phyloP scores from a whole-genome alignment of 108 stramenopile species.

The Fragilaria radians region DNA sequence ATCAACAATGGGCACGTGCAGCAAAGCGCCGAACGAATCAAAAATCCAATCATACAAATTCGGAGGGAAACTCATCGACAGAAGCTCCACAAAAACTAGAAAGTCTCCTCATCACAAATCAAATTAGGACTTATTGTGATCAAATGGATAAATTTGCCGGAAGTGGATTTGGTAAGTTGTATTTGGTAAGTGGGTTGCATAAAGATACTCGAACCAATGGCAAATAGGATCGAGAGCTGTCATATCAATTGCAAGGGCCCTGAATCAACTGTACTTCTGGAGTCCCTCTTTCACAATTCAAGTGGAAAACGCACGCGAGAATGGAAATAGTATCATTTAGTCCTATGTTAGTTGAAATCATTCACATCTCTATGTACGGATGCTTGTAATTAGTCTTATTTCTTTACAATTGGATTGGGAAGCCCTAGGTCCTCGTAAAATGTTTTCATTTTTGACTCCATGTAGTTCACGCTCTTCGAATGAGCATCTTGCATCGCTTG shows the following conservation, averaged over 20 bases:
- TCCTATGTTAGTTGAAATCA: no score
- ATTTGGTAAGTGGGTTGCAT: slow-evolving; percentile 84
- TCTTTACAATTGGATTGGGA: neutral
- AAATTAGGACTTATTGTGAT: slow-evolving; percentile 89
- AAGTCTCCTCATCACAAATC: slow-evolving; percentile 85
- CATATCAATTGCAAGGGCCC: neutral
- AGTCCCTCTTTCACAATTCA: no score
- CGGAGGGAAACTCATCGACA: slow-evolving; percentile 20
- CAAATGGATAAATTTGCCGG: slow-evolving; percentile 89
- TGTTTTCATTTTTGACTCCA: slow-evolving; percentile 43
- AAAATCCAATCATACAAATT: slow-evolving; percentile 33
- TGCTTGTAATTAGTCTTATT: neutral
- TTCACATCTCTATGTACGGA: neutral
- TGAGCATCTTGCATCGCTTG: slow-evolving; percentile 43
- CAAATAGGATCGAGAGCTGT: neutral
- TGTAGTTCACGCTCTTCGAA: slow-evolving; percentile 19
- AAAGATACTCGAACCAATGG: slow-evolving; percentile 37
- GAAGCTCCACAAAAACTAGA: slow-evolving; percentile 86
- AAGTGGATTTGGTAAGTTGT: slow-evolving; percentile 84
- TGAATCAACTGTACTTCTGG: no score
- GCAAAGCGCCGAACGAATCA: slow-evolving; percentile 32
- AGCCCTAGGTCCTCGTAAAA: slow-evolving; percentile 33
- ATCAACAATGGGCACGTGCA: slow-evolving; percentile 74
- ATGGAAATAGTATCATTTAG: no score
- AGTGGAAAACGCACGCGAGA: no score